Base-by-base conservation (phyloP, 2,329 filamentous ascomycete species). In the Elsinoe australis region DNA sequence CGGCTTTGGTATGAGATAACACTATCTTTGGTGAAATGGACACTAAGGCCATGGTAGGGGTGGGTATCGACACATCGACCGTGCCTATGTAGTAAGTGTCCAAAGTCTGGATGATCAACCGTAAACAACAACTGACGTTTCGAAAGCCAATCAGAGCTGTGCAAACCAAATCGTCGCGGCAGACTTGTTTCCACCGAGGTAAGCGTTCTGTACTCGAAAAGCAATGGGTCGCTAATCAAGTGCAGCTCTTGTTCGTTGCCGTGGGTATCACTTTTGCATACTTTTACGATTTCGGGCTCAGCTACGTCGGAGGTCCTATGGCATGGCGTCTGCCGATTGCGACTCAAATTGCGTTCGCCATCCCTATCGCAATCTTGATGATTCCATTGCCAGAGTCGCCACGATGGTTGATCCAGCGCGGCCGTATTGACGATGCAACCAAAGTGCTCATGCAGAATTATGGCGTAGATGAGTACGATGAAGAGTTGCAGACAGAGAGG, bases 271-370 rank as follows among this genome's bases (percentile, higher is more conserved):
- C 39, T 12, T 34, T 55, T 9, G 54, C 54, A 7, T 56, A 55
- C 35, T 55, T 49, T 41, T 53, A 52, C 24, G 56, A 56, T 14
- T 53, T 53, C 32, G 53, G 53, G 2, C 61, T 64, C 56, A 57
- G 53, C 3, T 64, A 58, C 35, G 52, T 63, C n/a, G 49, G 56
- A 12, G 66, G 66, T 8, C 57, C 61, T 9, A 60, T 70, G 15
- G 64, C 62, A 1, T 70, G 67, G 67, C 59, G 68, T 7, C 53
- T 70, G 1, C 67, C 67, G 0, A 64, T 71, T 42, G 66, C 63
- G 4, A 67, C 63, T 41, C 68, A 71, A 52, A 60, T 68, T 19
- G 56, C 69, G 15, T 69, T 70, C 38, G 65, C 67, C 1, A 53
- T 70, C 29, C 54, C 61, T n/a, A 67, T 70, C 17, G 59, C 62